Percentiles rank a stretch among this genome's conserved stretches.
Conservation (phyloP, 768 basidiomycete genomes). For the Lanmaoa pseudosensibilis region DNA sequence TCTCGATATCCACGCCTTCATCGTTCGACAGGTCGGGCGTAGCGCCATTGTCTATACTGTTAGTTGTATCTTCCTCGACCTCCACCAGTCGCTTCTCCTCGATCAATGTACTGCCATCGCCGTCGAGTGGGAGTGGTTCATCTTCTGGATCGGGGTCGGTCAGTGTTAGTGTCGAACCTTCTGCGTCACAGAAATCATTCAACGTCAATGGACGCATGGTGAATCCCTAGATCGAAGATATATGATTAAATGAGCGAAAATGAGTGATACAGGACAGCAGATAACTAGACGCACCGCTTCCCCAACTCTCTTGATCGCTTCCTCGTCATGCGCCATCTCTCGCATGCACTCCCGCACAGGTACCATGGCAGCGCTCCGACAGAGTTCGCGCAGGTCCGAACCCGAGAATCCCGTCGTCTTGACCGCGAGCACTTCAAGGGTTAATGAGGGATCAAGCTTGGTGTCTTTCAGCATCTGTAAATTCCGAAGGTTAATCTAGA, state of each 20-base stretch:
- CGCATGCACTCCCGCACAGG: conserved; percentile 85
- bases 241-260: neutral
- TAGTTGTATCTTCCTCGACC: neutral
- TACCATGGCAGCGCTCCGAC: conserved; percentile 91
- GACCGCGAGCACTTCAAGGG: conserved; percentile 60
- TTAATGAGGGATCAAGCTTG: conserved; percentile 59
- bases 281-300: conserved; percentile 37
- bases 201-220: conserved; percentile 69
- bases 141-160: conserved; percentile 30
- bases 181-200: conserved; percentile 62
- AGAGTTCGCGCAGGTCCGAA: conserved; percentile 89
- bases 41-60: neutral
- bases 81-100: conserved; percentile 6
- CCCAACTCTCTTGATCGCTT: conserved; percentile 46
- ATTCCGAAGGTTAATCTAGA: neutral
- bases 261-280: neutral
- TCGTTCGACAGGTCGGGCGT: neutral
- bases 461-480: conserved; percentile 83
- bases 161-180: conserved; percentile 32
- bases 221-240: conserved; percentile 56
- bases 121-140: conserved; percentile 19
- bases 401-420: conserved; percentile 79
- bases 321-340: conserved; percentile 44
- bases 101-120: neutral
- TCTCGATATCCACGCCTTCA: neutral